A percentile compares a stretch with the other conserved stretches of the same genome.
These are phyloP conservation scores for Umbelopsis sp. DNA, from an alignment of 192 early-diverging fungal genomes.

Conservation along the genomic window DNA sequence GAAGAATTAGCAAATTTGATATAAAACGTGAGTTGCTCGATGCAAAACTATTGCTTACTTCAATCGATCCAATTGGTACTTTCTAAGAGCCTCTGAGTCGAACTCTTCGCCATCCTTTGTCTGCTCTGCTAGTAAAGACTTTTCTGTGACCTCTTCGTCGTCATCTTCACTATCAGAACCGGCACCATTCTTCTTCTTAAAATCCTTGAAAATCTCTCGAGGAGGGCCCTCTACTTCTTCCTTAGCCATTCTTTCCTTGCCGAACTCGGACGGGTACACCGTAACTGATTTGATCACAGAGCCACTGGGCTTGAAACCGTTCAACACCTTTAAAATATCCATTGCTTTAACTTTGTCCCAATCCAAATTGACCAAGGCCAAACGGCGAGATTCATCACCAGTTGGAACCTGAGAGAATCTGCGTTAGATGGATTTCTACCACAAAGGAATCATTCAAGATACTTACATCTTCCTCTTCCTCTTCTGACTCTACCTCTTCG, in stretches of 20 bases:
- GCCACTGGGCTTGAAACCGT: constrained; percentile 77
- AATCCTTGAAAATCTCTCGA: constrained; percentile 64
- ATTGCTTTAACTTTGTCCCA: constrained; percentile 91
- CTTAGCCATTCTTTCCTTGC: constrained; percentile 71
- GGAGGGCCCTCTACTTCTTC: constrained; percentile 81
- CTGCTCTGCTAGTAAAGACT: constrained; percentile 48
- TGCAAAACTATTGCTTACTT: constrained; percentile 38
- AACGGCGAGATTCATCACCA: constrained; percentile 68
- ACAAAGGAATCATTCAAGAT: constrained; percentile 35
- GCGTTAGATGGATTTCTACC: constrained; percentile 24
- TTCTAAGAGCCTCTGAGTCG: constrained; percentile 80
- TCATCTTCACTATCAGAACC: constrained; percentile 24
- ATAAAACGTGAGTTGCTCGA: background rate
- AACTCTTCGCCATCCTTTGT: constrained; percentile 73
- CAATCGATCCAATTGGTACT: constrained; percentile 91
- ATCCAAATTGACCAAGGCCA: constrained; percentile 93
- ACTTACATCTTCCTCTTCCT: constrained; percentile 49
- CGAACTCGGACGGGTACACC: constrained; percentile 90
- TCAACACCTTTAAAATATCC: constrained; percentile 87
- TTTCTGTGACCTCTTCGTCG: constrained; percentile 51
- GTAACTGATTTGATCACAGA: constrained; percentile 74
- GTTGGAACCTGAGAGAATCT: constrained; percentile 39
- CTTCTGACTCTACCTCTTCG: constrained; percentile 39
- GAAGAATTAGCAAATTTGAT: background rate
- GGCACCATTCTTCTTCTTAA: constrained; percentile 23